phyloP scores from a whole-genome alignment of 805 yeast genomes.

The Wickerhamomyces alni region DNA sequence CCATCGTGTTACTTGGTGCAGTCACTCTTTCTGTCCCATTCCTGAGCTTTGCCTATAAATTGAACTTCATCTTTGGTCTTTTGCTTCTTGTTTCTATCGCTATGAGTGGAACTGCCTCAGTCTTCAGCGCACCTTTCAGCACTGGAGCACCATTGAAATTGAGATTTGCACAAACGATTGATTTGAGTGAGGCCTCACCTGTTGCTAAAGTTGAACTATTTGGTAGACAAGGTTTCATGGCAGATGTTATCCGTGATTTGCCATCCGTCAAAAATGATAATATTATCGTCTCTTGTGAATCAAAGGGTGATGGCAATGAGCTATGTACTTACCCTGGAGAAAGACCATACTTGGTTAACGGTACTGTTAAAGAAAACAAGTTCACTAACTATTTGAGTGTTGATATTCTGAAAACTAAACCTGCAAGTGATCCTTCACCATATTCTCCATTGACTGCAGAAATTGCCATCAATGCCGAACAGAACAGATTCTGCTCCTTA shows the following conservation, averaged over 20 bases:
- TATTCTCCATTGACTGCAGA: constrained; percentile 66
- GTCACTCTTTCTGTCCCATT: constrained; percentile 42
- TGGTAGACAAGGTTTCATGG: constrained; percentile 47
- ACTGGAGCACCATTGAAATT: constrained; percentile 61
- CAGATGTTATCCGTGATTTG: constrained; percentile 45
- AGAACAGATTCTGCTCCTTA: constrained; percentile 60
- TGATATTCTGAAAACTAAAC: constrained; percentile 44
- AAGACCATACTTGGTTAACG: constrained; percentile 42
- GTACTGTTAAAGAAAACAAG: constrained; percentile 26
- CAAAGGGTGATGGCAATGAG: constrained; percentile 41
- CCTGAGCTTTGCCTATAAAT: constrained; percentile 63
- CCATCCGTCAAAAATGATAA: constrained; percentile 51
- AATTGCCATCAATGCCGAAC: constrained; percentile 47
- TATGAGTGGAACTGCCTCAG: constrained; percentile 32
- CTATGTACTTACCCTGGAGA: constrained; percentile 46
- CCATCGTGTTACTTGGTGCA: constrained; percentile 28
- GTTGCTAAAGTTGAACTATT: constrained; percentile 36
- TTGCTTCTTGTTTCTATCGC: constrained; percentile 33
- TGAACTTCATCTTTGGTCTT: constrained; percentile 45
- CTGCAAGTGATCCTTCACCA: constrained; percentile 36
- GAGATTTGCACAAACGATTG: constrained; percentile 58
- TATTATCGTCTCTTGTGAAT: constrained; percentile 28
- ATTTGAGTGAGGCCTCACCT: constrained; percentile 29
- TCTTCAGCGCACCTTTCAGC: constrained; percentile 53
- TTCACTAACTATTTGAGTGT: constrained; percentile 42